Conservation (phyloP, 768 basidiomycete genomes). For the Megacollybia marginata region DNA sequence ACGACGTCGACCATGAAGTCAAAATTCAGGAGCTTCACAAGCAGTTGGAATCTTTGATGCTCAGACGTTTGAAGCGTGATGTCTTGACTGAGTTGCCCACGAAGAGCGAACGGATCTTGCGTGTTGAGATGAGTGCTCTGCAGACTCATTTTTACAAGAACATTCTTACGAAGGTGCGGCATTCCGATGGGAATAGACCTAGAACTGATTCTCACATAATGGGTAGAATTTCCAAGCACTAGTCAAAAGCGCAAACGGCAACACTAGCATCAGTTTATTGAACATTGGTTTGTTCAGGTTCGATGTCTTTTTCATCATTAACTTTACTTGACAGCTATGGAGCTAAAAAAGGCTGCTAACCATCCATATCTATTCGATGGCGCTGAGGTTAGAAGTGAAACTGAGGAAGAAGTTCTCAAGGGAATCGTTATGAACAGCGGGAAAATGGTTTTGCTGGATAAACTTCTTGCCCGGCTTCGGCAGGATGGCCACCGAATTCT, state of each 20-base stretch:
- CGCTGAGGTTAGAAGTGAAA: conserved; percentile 61
- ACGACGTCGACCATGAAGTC: conserved; percentile 84
- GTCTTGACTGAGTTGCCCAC: conserved; percentile 94
- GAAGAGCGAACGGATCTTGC: conserved; percentile 95
- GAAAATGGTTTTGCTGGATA: conserved; percentile 97
- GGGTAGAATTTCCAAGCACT: conserved; percentile 86
- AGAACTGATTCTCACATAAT: conserved; percentile 3
- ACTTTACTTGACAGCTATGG: conserved; percentile 67
- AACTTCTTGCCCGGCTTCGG: conserved; percentile 83
- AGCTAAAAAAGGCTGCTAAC: conserved; percentile 97
- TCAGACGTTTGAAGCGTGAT: conserved; percentile 90
- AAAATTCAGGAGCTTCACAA: conserved; percentile 95
- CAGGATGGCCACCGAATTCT: conserved; percentile 93
- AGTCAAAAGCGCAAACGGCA: conserved; percentile 82
- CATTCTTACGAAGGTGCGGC: conserved; percentile 78
- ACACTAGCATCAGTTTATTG: conserved; percentile 88
- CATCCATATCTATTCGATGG: conserved; percentile 98
- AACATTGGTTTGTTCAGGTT: conserved; percentile 65
- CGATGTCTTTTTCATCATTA: not conserved
- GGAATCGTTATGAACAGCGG: conserved; percentile 99
- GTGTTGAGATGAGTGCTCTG: conserved; percentile 95
- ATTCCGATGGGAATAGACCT: not conserved
- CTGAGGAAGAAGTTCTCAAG: conserved; percentile 77
- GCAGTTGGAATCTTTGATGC: conserved; percentile 91
- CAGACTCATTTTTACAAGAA: conserved; percentile 99